Conservation (phyloP, 352 stramenopile genomes). For the Achlya hypogyna region DNA sequence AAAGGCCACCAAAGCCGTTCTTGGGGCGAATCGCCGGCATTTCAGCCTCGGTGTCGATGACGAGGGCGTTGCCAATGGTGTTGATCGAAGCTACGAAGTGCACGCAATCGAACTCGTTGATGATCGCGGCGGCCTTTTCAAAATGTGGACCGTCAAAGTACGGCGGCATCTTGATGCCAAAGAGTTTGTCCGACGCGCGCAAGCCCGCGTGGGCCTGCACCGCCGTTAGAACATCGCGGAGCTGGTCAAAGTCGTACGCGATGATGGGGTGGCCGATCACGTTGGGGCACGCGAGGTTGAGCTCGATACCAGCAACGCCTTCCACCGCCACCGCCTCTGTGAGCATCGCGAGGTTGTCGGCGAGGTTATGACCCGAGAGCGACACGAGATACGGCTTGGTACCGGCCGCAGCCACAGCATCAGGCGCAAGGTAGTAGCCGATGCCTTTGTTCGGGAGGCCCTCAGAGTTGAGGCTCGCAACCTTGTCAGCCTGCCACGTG, state of each 20-base stretch:
- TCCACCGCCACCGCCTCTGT: conserved; percentile 20
- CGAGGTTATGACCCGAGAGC: conserved; percentile 49
- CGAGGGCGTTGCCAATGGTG: conserved; percentile 59
- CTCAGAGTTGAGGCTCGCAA: conserved; percentile 53
- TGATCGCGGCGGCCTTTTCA: conserved; percentile 38
- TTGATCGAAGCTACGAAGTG: conserved; percentile 57
- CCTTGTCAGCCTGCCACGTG: conserved; percentile 33
- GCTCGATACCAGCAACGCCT: conserved; percentile 34
- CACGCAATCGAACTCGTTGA: conserved; percentile 48
- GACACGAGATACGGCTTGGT: conserved; percentile 66
- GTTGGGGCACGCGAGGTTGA: conserved; percentile 76
- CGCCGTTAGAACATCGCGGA: conserved; percentile 39
- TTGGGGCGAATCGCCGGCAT: conserved; percentile 39
- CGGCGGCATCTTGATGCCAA: conserved; percentile 66
- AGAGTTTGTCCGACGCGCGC: conserved; percentile 22
- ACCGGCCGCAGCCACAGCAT: conserved; percentile 41
- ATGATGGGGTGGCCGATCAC: conserved; percentile 71
- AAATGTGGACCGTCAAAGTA: conserved; percentile 69
- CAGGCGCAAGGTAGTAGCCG: conserved; percentile 54
- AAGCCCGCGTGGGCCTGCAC: conserved; percentile 14
- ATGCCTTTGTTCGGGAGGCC: conserved; percentile 71
- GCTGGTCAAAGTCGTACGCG: conserved; percentile 71
- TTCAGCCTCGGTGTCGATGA: conserved; percentile 39
- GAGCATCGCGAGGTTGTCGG: conserved; percentile 65
- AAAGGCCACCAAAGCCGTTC: conserved; percentile 50